phyloP scores from a whole-genome alignment of 306 rosid genomes.

The Coriaria nepalensis region DNA sequence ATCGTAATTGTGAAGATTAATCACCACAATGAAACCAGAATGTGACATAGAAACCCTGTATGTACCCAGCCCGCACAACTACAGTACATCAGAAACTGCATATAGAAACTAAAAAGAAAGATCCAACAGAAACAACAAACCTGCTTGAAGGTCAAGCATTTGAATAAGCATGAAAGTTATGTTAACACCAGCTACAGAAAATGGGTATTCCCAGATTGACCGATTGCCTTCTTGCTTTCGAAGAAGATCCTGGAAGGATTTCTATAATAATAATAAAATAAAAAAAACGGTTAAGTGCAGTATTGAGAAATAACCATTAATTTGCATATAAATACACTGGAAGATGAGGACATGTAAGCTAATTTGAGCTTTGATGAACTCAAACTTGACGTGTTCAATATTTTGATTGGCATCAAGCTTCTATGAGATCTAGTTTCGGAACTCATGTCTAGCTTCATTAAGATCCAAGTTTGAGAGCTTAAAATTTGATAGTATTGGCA shows the following conservation, averaged over 20 bases:
- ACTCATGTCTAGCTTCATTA: too few species aligned
- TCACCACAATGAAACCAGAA: too few species aligned
- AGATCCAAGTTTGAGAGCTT: too few species aligned
- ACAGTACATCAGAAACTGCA: not conserved
- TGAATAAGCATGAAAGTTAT: constrained; percentile 97
- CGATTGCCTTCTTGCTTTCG: constrained; percentile 97
- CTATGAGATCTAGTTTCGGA: not conserved
- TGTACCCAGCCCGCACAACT: too few species aligned
- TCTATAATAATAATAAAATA: constrained; percentile 47
- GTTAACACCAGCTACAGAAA: constrained; percentile 99
- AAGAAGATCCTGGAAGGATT: constrained; percentile 89
- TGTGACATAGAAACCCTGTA: too few species aligned
- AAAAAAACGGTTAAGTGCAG: constrained; percentile 16
- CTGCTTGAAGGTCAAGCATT: constrained; percentile 99
- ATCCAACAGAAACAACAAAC: constrained; percentile 24
- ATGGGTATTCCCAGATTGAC: constrained; percentile 97
- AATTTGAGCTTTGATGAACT: too few species aligned
- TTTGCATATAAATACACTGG: not conserved
- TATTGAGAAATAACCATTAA: constrained; percentile 4
- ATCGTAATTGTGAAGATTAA: too few species aligned
- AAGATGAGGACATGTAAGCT: too few species aligned
- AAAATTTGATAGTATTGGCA: too few species aligned
- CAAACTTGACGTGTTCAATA: too few species aligned
- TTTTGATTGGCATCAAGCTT: not conserved
- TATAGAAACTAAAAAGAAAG: constrained; percentile 1